phyloP scores from a whole-genome alignment of 2,329 filamentous ascomycete genomes.

The Lecanicillium sp. region DNA sequence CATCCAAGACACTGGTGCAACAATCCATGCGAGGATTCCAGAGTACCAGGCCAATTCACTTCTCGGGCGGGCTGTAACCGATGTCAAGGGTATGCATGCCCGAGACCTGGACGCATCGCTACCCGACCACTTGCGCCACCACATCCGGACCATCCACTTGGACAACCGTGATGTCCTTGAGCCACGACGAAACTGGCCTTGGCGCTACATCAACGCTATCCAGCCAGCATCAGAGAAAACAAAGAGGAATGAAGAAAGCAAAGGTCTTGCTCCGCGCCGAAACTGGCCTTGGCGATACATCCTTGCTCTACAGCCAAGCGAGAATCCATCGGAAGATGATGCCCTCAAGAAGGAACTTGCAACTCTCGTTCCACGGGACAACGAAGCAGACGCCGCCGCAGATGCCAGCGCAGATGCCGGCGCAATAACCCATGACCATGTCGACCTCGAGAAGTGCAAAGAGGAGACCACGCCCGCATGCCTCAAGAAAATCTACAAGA shows the following conservation, averaged over 20 bases:
- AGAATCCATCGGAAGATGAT: background rate
- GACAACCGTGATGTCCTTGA: background rate
- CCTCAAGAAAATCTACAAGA: slow-evolving; percentile 35
- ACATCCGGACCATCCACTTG: slow-evolving; percentile 2
- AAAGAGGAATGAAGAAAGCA: background rate
- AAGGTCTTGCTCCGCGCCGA: background rate
- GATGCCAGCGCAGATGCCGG: slow-evolving; percentile 3
- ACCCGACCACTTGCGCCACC: background rate
- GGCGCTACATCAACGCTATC: background rate
- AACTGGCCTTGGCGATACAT: no score
- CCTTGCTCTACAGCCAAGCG: background rate
- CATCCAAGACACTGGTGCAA: slow-evolving; percentile 26
- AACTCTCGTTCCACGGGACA: background rate
- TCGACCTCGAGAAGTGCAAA: slow-evolving; percentile 24
- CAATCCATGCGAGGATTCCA: slow-evolving; percentile 34
- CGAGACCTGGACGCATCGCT: background rate
- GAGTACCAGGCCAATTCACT: slow-evolving; percentile 34
- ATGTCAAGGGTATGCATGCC: slow-evolving; percentile 15
- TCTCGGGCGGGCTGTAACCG: slow-evolving; percentile 36
- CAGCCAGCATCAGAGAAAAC: background rate
- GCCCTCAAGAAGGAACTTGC: background rate
- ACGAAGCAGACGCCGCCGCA: background rate
- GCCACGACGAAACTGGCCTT: background rate
- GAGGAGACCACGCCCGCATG: slow-evolving; percentile 34
- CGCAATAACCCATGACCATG: slow-evolving; percentile 13